Conservation (phyloP, 2,329 filamentous ascomycete species). For the Fusarium veterinarium region DNA sequence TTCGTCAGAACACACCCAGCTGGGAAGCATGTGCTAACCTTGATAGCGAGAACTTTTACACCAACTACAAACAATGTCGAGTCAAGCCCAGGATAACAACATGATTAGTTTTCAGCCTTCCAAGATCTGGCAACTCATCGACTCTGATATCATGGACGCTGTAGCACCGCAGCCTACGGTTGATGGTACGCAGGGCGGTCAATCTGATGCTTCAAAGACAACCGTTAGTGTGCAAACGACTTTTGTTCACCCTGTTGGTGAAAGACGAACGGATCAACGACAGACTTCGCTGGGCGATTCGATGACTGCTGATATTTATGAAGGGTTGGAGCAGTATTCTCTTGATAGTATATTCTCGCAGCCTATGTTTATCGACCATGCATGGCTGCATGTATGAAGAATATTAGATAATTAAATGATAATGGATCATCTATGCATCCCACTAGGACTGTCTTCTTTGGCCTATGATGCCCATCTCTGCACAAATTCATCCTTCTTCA, state of each 20-base stretch:
- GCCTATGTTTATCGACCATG: constrained; percentile 37
- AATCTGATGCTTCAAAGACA: constrained; percentile 19
- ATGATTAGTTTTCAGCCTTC: constrained; percentile 36
- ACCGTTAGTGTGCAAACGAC: constrained; percentile 32
- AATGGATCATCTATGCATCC: background rate
- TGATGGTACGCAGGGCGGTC: background rate
- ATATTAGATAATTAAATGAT: background rate
- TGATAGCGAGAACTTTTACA: constrained; percentile 17
- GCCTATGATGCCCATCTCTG: constrained; percentile 46
- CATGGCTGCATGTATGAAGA: constrained; percentile 30
- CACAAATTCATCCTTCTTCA: constrained; percentile 61
- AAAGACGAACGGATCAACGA: background rate
- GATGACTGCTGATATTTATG: constrained; percentile 14
- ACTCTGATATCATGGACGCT: constrained; percentile 29
- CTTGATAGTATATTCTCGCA: constrained; percentile 36
- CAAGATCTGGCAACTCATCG: constrained; percentile 35
- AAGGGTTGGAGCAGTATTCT: constrained; percentile 30
- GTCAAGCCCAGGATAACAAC: constrained; percentile 30
- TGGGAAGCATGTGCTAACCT: background rate
- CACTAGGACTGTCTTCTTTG: fast-evolving
- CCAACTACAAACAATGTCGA: constrained; percentile 33
- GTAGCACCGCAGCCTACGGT: constrained; percentile 14
- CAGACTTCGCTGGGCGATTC: background rate
- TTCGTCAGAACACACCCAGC: fast-evolving
- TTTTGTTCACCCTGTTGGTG: constrained; percentile 27